phyloP scores from a whole-genome alignment of 495 filamentous ascomycete genomes.

The Hypoxylon lienhwacheense region DNA sequence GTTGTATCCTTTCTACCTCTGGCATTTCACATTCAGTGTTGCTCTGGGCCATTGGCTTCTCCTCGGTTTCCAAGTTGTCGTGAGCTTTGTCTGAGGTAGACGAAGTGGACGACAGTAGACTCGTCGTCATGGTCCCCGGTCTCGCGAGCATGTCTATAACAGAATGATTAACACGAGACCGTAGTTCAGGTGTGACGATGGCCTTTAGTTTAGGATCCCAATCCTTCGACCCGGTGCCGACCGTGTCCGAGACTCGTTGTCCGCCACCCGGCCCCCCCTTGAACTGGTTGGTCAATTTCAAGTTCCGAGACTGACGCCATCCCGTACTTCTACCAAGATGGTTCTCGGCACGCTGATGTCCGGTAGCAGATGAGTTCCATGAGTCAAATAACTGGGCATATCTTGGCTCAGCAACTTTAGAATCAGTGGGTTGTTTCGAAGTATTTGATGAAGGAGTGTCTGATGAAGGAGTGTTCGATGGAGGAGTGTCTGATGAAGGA shows the following conservation, averaged over 20 bases:
- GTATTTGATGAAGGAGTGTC: constrained; percentile 33
- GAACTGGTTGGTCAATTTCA: constrained; percentile 72
- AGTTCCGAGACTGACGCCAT: constrained; percentile 69
- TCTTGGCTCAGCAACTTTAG: constrained; percentile 51
- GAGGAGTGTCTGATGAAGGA: constrained; percentile 22
- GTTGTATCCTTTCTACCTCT: constrained; percentile 29
- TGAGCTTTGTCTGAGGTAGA: neutral
- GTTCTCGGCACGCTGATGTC: constrained; percentile 76
- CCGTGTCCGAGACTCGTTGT: constrained; percentile 57
- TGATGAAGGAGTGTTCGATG: neutral
- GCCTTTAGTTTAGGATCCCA: constrained; percentile 50
- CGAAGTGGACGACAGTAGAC: constrained; percentile 4
- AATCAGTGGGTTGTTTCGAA: constrained; percentile 30
- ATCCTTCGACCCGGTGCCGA: constrained; percentile 56
- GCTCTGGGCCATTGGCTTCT: constrained; percentile 37
- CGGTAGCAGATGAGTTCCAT: constrained; percentile 79
- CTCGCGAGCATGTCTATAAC: constrained; percentile 54
- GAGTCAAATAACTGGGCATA: constrained; percentile 65
- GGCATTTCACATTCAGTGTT: constrained; percentile 42
- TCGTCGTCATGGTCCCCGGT: constrained; percentile 47
- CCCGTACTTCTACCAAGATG: constrained; percentile 58
- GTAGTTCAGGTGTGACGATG: constrained; percentile 49
- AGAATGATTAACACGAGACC: constrained; percentile 43
- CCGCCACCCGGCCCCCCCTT: constrained; percentile 53
- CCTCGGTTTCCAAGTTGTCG: constrained; percentile 30